Conservation (phyloP, 306 rosid species). For the Hippophae rhamnoides region DNA sequence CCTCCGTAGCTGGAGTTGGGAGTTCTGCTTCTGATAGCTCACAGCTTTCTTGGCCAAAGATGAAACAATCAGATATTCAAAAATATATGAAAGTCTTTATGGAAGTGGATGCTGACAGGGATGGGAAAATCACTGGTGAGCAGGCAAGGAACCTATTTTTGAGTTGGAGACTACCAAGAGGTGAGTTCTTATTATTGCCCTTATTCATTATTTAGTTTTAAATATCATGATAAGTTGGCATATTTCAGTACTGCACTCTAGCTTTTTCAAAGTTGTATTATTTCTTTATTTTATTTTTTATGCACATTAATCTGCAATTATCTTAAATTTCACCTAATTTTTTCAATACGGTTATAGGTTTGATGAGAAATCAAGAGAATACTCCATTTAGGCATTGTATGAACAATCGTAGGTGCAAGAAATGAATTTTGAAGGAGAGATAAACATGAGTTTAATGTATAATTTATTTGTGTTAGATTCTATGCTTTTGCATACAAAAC, state of each 20-base stretch:
- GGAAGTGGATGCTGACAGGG: conserved; percentile 90
- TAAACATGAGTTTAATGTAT: too few relatives aligned
- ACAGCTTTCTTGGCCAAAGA: conserved; percentile 83
- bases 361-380: too few relatives aligned
- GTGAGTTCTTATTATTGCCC: conserved; percentile 24
- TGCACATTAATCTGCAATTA: too few relatives aligned
- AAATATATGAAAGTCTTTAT: conserved; percentile 78
- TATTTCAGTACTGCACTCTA: background rate
- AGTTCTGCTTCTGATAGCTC: conserved; percentile 42
- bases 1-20: conserved; percentile 44
- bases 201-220: background rate
- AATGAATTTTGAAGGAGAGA: too few relatives aligned
- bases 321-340: too few relatives aligned
- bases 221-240: background rate
- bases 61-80: conserved; percentile 89
- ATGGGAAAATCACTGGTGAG: conserved; percentile 91
- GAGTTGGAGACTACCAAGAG: conserved; percentile 98
- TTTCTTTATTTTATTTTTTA: too few relatives aligned
- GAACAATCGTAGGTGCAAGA: too few relatives aligned
- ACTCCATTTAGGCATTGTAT: too few relatives aligned
- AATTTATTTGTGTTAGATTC: too few relatives aligned
- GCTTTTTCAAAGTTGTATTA: too few relatives aligned
- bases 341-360: too few relatives aligned
- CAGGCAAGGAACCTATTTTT: conserved; percentile 88
- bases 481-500: too few relatives aligned